Percentiles rank a stretch among this genome's conserved stretches.
phyloP scores from a whole-genome alignment of 2,329 filamentous ascomycete species.

The Rhynchosporium agropyri region DNA sequence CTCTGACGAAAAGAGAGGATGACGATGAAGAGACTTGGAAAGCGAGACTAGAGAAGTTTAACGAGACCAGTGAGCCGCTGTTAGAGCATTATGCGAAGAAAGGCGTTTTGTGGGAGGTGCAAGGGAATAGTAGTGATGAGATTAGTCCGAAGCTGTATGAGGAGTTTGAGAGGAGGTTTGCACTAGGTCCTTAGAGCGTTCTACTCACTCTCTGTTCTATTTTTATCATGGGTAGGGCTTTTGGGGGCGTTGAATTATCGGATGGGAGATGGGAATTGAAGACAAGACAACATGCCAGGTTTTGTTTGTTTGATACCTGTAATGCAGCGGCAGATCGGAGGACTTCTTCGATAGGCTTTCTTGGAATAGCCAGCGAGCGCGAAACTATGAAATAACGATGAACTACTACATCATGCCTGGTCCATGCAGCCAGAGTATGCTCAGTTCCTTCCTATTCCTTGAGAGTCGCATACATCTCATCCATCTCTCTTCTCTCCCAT shows the following conservation, averaged over 20 bases:
- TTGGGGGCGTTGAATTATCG: slow-evolving; percentile 4
- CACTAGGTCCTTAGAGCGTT: slow-evolving; percentile 17
- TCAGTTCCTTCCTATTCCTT: no score
- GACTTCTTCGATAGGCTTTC: no score
- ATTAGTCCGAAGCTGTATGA: slow-evolving; percentile 86
- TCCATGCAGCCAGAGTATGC: no score
- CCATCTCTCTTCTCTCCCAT: no score
- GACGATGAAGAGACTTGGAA: slow-evolving; percentile 88
- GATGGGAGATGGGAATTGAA: background rate
- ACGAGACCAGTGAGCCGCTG: slow-evolving; percentile 81
- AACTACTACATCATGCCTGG: no score
- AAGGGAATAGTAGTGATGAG: slow-evolving; percentile 90
- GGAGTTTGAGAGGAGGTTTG: slow-evolving; percentile 81
- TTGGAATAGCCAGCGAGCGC: no score
- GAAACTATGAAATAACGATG: no score
- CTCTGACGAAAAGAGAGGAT: slow-evolving; percentile 78
- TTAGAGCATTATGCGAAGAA: slow-evolving; percentile 86
- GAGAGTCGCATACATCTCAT: no score
- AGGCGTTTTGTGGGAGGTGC: slow-evolving; percentile 82
- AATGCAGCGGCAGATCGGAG: background rate
- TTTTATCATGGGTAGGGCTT: slow-evolving; percentile 5
- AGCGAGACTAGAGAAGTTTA: slow-evolving; percentile 77
- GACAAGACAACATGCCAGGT: background rate
- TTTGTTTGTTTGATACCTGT: slow-evolving; percentile 12
- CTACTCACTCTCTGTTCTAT: background rate